Conservation (phyloP, 2,329 filamentous ascomycete species). For the Penicillium decumbens region DNA sequence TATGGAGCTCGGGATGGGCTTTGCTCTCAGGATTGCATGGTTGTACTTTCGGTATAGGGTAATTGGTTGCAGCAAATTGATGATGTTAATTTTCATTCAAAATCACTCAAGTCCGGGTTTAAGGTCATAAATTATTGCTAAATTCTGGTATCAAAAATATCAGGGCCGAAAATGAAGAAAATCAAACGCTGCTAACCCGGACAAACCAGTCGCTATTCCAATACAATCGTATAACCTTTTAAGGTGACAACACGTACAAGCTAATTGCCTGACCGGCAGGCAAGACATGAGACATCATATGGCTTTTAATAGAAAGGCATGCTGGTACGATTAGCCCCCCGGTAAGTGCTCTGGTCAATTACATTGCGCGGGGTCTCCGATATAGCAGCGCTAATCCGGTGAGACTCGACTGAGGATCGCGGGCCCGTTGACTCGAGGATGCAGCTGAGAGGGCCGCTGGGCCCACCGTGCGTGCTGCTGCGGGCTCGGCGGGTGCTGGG, state of each 20-base stretch:
- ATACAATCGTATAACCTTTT: constrained; percentile 2
- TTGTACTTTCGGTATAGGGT: neutral
- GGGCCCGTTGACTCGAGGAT: constrained; percentile 27
- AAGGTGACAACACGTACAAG: constrained; percentile 7
- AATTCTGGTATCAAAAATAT: constrained; percentile 5
- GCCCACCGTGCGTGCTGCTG: constrained; percentile 31
- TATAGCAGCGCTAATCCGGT: constrained; percentile 1
- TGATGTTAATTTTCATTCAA: neutral
- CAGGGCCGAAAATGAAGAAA: constrained; percentile 1
- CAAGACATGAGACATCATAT: neutral
- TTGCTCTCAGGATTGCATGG: neutral
- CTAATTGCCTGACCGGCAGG: constrained; percentile 24
- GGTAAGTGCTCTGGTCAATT: constrained; percentile 25
- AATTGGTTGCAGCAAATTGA: neutral
- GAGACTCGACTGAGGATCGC: constrained; percentile 27
- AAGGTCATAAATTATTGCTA: neutral
- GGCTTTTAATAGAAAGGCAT: constrained; percentile 16
- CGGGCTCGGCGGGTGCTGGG: constrained; percentile 33
- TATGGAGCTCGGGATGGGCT: neutral
- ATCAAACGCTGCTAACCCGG: neutral
- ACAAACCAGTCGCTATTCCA: neutral
- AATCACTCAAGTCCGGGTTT: neutral
- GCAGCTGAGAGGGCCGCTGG: constrained; percentile 25
- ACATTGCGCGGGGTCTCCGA: constrained; percentile 13
- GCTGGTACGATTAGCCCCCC: constrained; percentile 32